phyloP scores from a whole-genome alignment of 169 alveolate genomes.

The Prorocentrum cordatum region DNA sequence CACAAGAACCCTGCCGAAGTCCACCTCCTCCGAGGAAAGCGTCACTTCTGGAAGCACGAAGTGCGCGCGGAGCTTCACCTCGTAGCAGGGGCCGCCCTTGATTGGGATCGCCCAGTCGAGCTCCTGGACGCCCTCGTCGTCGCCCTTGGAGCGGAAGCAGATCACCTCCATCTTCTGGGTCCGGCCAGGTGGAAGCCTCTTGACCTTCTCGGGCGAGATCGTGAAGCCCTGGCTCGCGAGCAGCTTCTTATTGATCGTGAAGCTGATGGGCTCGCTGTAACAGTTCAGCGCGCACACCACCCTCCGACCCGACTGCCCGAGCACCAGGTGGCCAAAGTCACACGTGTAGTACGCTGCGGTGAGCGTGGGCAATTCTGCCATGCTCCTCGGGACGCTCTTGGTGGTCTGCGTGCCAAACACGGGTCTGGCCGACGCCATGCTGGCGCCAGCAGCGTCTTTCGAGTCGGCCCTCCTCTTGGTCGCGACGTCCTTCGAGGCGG shows the following conservation, averaged over 20 bases:
- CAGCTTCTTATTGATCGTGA: conserved; percentile 66
- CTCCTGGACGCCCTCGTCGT: conserved; percentile 47
- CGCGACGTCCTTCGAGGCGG: too few relatives aligned
- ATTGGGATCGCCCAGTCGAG: conserved; percentile 74
- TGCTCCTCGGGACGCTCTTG: too few relatives aligned
- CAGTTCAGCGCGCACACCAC: conserved; percentile 76
- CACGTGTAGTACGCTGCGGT: conserved; percentile 37
- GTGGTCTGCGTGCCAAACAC: too few relatives aligned
- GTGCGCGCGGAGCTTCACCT: conserved; percentile 81
- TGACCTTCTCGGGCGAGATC: conserved; percentile 42
- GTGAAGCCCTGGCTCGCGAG: conserved; percentile 49
- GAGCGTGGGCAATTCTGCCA: conserved; percentile 28
- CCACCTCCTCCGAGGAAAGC: conserved; percentile 80
- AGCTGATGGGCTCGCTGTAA: conserved; percentile 49
- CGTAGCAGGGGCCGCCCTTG: conserved; percentile 81
- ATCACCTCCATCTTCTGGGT: conserved; percentile 22
- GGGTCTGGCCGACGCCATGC: too few relatives aligned
- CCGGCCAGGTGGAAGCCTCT: conserved; percentile 22
- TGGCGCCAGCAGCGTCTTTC: too few relatives aligned
- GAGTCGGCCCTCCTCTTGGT: not conserved
- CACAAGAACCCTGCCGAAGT: conserved; percentile 83
- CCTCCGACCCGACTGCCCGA: conserved; percentile 51
- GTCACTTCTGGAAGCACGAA: conserved; percentile 85
- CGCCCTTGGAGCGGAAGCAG: conserved; percentile 20
- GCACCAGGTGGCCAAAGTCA: conserved; percentile 49